Evolutionary conservation across 441 rosid species (phyloP).

Genomic region (Erodium trifolium): DNA sequence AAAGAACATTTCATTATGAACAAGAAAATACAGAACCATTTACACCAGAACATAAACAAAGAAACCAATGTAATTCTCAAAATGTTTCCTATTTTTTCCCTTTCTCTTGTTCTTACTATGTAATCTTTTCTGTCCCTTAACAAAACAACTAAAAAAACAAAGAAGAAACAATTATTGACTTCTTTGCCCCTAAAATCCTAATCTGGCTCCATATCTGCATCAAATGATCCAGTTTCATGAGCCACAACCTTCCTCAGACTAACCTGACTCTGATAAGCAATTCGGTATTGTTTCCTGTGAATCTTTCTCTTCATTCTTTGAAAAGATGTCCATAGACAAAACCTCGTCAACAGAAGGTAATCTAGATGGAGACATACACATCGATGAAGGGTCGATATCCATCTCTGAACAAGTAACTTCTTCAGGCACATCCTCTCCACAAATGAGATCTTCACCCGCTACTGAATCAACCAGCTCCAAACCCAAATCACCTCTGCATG

Average conservation of each 20-base stretch:
- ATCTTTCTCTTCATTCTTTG: background rate
- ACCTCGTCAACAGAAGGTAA: conserved; percentile 16
- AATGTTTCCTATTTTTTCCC: background rate
- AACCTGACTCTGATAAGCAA: no score
- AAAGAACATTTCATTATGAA: background rate
- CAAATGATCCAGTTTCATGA: background rate
- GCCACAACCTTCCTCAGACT: background rate
- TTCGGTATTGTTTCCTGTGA: no score
- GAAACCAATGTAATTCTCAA: background rate
- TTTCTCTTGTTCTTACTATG: background rate
- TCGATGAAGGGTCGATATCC: conserved; percentile 24
- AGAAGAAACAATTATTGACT: background rate
- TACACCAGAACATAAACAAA: background rate
- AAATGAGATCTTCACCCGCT: no score
- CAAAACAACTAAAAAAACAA: background rate
- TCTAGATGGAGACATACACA: no score
- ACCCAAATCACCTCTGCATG: no score
- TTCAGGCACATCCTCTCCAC: no score
- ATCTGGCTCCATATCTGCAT: no score
- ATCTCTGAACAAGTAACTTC: conserved; percentile 9
- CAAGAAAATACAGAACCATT: background rate
- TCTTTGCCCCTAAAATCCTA: background rate
- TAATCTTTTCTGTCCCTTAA: background rate
- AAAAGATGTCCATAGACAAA: conserved; percentile 15
- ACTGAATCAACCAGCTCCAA: no score